Evolutionary conservation across 2,329 filamentous ascomycete genomes (phyloP), one percentile per base, ranked within the genome.

Genomic region (Penicillium capsulatum): DNA sequence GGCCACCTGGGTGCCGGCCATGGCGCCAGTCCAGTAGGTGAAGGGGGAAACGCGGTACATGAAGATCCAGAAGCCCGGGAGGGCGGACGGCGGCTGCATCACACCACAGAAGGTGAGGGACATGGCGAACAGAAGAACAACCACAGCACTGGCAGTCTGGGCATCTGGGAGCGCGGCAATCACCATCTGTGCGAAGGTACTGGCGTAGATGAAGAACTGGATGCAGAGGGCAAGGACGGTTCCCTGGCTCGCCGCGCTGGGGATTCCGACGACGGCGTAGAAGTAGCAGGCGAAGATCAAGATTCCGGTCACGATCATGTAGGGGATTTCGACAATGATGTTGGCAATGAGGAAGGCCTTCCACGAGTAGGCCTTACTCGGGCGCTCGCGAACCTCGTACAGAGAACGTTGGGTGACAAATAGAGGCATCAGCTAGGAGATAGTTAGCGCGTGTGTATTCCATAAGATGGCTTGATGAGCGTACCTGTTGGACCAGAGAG

Each of bases 291-390:
- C 75, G 69, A 73, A 94, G 72, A 90, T 83, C 49, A 92, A 65
- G 9, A 83, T 74, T 3, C 83, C 78, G 76, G 87, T 54, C 17
- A 92, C 63, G 0, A 81, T 76, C 63, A 92, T 88, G 83, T 86
- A 95, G 0, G 87, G 86, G 2, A 95, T 67, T 62, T 95, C 90
- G 38, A 90, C 86, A 17, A 89, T 67, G 51, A 95, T 84, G 63
- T 89, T 86, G 40, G 83, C 80, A 17, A 91, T 69, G 74, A 94
- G 85, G 60, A 94, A 94, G 4, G 86, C 79, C 61, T 85, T 81
- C 87, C 88, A 94, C 37, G 80, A 81, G 67, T 94, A 94, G 0
- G 85, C 80, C 69, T 90, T 90, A 41, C 82, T 86, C 0, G 86
- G 87, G 2, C 86, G 81, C 67, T 94, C 88, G 38, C 86, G 86